Conservation (phyloP, 2,329 filamentous ascomycete species). For the Cordyceps pruinosa region DNA sequence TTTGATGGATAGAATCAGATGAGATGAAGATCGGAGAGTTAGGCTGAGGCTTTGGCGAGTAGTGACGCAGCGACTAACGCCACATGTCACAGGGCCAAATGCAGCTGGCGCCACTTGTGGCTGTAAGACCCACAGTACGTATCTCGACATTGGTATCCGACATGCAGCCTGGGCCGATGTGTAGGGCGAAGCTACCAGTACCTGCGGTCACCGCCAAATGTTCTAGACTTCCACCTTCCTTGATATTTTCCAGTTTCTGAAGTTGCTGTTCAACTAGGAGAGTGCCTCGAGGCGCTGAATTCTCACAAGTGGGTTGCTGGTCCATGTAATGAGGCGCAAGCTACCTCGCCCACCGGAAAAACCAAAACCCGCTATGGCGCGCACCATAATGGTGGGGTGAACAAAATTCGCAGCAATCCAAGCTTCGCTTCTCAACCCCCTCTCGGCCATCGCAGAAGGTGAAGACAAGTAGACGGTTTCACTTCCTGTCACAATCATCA, state of each 20-base stretch:
- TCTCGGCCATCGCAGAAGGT: background rate
- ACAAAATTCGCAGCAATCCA: constrained; percentile 6
- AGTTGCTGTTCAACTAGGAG: background rate
- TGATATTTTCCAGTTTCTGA: background rate
- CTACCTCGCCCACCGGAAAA: constrained; percentile 1
- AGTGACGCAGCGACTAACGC: background rate
- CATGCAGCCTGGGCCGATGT: background rate
- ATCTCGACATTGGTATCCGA: background rate
- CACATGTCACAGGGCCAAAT: background rate
- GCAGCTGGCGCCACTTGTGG: background rate
- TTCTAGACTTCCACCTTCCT: background rate
- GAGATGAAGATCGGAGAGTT: background rate
- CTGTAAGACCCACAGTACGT: background rate
- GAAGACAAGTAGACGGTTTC: constrained; percentile 7
- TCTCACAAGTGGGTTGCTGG: background rate
- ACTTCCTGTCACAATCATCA: constrained; percentile 1
- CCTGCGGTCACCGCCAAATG: background rate
- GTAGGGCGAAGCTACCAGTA: background rate
- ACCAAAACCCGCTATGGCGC: constrained; percentile 4
- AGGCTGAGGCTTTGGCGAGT: background rate
- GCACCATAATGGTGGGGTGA: constrained; percentile 5
- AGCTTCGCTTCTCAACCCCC: constrained; percentile 2
- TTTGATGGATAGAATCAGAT: background rate
- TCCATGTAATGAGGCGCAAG: too few species aligned
- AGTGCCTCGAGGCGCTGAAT: background rate